phyloP scores from a whole-genome alignment of 225 moss, liverwort and hornwort genomes.

The Bryoerythrophyllum caledonicum region DNA sequence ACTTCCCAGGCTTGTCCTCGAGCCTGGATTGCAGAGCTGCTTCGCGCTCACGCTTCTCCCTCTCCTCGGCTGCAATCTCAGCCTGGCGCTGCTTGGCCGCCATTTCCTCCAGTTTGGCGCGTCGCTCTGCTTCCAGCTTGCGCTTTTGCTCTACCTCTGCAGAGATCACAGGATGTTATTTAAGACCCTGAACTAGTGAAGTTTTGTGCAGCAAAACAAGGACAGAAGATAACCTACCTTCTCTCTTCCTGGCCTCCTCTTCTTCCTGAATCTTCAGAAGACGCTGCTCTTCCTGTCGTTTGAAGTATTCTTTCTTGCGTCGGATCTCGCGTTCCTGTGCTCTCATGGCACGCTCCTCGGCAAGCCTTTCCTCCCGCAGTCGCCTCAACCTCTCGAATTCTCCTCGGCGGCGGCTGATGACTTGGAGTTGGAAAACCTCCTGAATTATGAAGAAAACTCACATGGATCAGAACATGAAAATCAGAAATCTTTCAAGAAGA shows the following conservation, averaged over 20 bases:
- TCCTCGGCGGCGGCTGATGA: conserved; percentile 82
- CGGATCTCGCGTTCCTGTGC: conserved; percentile 89
- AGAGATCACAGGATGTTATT: not conserved
- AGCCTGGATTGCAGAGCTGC: conserved; percentile 56
- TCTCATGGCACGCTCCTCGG: conserved; percentile 76
- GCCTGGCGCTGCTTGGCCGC: conserved; percentile 84
- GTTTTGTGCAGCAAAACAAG: not conserved
- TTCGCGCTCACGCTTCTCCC: conserved; percentile 76
- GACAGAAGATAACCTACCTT: conserved; percentile 55
- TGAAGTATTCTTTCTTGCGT: conserved; percentile 85
- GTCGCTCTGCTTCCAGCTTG: conserved; percentile 81
- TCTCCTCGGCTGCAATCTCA: conserved; percentile 86
- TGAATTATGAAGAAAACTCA: conserved; percentile 3
- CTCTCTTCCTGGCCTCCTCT: conserved; percentile 79
- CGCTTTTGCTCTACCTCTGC: conserved; percentile 85
- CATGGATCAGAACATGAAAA: not conserved
- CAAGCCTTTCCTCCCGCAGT: conserved; percentile 85
- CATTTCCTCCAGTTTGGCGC: conserved; percentile 77
- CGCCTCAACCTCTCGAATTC: conserved; percentile 94
- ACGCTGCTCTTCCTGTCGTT: conserved; percentile 75
- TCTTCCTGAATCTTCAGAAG: conserved; percentile 78
- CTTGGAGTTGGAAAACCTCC: conserved; percentile 76
- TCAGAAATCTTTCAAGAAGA: not conserved
- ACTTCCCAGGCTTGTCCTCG: conserved; percentile 63
- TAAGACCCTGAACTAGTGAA: not conserved